phyloP scores from a whole-genome alignment of 225 moss, liverwort and hornwort genomes.

The Marchantia polymorpha region DNA sequence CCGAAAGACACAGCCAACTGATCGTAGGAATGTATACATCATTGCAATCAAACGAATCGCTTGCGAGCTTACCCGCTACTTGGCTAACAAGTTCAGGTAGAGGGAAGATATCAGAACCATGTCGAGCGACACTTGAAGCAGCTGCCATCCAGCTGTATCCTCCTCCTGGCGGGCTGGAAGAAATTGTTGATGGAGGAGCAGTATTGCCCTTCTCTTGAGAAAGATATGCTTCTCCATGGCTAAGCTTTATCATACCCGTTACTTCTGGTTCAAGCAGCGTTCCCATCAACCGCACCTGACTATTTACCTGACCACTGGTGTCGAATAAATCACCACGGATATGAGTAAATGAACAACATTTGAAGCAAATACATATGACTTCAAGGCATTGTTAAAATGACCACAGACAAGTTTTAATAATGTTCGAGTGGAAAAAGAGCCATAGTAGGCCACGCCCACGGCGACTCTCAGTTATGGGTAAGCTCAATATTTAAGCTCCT shows the following conservation, averaged over 20 bases:
- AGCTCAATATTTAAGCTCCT: no score
- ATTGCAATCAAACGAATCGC: neutral
- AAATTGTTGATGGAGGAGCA: slow-evolving; percentile 57
- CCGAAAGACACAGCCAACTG: neutral
- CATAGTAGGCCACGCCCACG: no score
- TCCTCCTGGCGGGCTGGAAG: slow-evolving; percentile 59
- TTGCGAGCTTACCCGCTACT: slow-evolving; percentile 49
- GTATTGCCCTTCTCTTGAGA: slow-evolving; percentile 83
- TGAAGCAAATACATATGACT: neutral
- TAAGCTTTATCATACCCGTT: slow-evolving; percentile 87
- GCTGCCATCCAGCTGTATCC: slow-evolving; percentile 74
- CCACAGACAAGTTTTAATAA: no score
- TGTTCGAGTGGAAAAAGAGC: no score
- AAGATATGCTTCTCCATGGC: slow-evolving; percentile 92
- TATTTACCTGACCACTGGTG: slow-evolving; percentile 95
- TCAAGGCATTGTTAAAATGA: no score
- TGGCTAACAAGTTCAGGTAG: slow-evolving; percentile 71
- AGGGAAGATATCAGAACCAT: slow-evolving; percentile 55
- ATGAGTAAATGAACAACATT: neutral
- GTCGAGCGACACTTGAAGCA: slow-evolving; percentile 63
- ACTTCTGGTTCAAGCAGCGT: slow-evolving; percentile 90
- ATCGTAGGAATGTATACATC: neutral
- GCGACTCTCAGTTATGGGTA: no score
- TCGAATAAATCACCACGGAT: slow-evolving; percentile 2
- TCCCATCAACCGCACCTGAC: slow-evolving; percentile 79